Evolutionary conservation across 495 filamentous ascomycete species (phyloP).

Genomic region (Xylaria palmicola): DNA sequence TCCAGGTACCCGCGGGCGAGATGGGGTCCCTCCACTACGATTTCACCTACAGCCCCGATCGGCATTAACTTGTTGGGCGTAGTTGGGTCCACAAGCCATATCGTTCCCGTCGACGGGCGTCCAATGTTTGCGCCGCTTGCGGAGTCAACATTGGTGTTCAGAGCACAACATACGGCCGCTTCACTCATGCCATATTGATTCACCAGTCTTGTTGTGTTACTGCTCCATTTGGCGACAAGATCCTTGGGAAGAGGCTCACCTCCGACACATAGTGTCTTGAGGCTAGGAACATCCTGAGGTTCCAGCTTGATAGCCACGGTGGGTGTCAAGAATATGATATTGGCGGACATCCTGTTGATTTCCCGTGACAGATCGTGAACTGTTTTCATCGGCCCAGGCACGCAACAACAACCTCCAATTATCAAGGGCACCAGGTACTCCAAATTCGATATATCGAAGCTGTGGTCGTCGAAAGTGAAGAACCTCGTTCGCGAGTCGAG

Average conservation of each 20-base stretch:
- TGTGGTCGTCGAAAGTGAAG: slow-evolving; percentile 49
- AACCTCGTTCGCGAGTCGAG: slow-evolving; percentile 36
- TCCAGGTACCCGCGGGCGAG: slow-evolving; percentile 34
- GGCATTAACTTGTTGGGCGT: slow-evolving; percentile 33
- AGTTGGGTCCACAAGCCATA: slow-evolving; percentile 39
- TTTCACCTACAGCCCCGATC: slow-evolving; percentile 40
- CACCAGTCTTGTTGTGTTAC: slow-evolving; percentile 2
- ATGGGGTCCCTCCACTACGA: slow-evolving; percentile 38
- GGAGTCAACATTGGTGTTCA: slow-evolving; percentile 8
- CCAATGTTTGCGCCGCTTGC: slow-evolving; percentile 8
- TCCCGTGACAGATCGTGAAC: slow-evolving; percentile 28
- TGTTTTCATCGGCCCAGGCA: slow-evolving; percentile 36
- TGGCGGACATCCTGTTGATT: slow-evolving; percentile 37
- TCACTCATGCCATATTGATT: slow-evolving; percentile 20
- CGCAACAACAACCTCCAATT: slow-evolving; percentile 46
- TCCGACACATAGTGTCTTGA: slow-evolving; percentile 46
- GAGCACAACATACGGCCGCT: slow-evolving; percentile 16
- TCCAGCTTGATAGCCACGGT: slow-evolving; percentile 27
- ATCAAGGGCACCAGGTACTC: slow-evolving; percentile 44
- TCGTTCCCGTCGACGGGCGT: slow-evolving; percentile 13
- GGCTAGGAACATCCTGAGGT: slow-evolving; percentile 41
- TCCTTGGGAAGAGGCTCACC: slow-evolving; percentile 29
- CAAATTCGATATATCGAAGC: slow-evolving; percentile 41
- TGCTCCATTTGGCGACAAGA: slow-evolving; percentile 10
- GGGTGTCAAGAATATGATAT: slow-evolving; percentile 39